Conservation (phyloP, 805 yeast genomes). For the Pichia eremophila region DNA sequence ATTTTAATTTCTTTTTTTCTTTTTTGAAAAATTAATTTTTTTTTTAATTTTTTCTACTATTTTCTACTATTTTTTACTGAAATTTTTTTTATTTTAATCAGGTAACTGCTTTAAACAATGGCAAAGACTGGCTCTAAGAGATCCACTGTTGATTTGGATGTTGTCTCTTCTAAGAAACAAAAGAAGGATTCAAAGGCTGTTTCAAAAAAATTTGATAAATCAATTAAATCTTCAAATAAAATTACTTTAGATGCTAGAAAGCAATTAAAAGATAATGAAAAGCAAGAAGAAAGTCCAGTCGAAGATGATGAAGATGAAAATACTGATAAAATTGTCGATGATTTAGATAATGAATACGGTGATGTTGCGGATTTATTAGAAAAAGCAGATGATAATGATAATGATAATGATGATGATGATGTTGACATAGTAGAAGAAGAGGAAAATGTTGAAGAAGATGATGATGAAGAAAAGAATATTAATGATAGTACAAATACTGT, state of each 20-base stretch:
- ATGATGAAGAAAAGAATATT: constrained; percentile 19
- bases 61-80: no score
- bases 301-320: constrained; percentile 8
- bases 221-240: background rate
- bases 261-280: background rate
- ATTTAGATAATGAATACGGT: constrained; percentile 47
- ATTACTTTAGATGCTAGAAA: background rate
- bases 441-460: constrained; percentile 8
- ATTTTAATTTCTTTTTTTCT: no score
- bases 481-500: constrained; percentile 24
- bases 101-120: background rate
- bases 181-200: background rate
- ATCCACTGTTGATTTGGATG: background rate
- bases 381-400: constrained; percentile 28
- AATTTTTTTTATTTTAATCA: no score
- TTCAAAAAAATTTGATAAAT: background rate
- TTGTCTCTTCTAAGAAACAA: background rate
- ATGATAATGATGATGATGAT: constrained; percentile 21
- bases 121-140: background rate
- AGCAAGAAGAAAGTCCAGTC: background rate
- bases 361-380: constrained; percentile 45
- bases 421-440: background rate
- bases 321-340: constrained; percentile 39
- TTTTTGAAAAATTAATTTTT: no score
- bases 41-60: no score